Evolutionary conservation across 2,329 filamentous ascomycete genomes (phyloP).

Genomic region (Trichophyton equinum): DNA sequence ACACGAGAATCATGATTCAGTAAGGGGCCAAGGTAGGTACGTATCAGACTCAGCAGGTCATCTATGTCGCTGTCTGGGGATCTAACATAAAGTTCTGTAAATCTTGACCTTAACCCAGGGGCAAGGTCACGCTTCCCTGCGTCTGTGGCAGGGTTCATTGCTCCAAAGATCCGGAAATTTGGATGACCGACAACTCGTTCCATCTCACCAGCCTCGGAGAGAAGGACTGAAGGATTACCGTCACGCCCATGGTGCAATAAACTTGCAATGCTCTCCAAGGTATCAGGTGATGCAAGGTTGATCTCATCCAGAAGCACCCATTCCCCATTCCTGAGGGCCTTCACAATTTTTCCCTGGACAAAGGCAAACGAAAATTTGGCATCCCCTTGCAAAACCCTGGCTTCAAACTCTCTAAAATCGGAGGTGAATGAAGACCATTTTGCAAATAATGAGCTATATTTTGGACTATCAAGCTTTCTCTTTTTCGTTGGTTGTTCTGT

Average conservation of each 20-base stretch:
- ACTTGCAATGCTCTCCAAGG: constrained; percentile 84
- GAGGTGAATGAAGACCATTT: constrained; percentile 72
- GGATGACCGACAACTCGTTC: constrained; percentile 81
- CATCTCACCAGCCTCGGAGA: constrained; percentile 88
- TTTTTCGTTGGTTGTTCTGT: constrained; percentile 57
- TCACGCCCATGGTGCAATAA: constrained; percentile 62
- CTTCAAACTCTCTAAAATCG: constrained; percentile 64
- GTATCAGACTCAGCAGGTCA: constrained; percentile 76
- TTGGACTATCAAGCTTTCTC: constrained; percentile 45
- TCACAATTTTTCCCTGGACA: constrained; percentile 88
- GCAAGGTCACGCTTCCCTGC: constrained; percentile 91
- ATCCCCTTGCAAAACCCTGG: constrained; percentile 58
- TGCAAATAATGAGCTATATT: constrained; percentile 44
- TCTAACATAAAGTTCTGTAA: constrained; percentile 89
- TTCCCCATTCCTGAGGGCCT: constrained; percentile 88
- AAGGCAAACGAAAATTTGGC: constrained; percentile 88
- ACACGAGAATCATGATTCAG: constrained; percentile 60
- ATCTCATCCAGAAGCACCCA: constrained; percentile 98
- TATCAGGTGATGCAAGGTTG: constrained; percentile 89
- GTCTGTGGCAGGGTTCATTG: constrained; percentile 98
- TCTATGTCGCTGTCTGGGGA: constrained; percentile 79
- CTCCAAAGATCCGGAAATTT: constrained; percentile 89
- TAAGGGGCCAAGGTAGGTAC: constrained; percentile 67
- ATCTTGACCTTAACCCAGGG: constrained; percentile 74
- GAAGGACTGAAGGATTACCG: constrained; percentile 64